Evolutionary conservation across 345 rosid genomes (phyloP).

Genomic region (Eucalyptus marginata): DNA sequence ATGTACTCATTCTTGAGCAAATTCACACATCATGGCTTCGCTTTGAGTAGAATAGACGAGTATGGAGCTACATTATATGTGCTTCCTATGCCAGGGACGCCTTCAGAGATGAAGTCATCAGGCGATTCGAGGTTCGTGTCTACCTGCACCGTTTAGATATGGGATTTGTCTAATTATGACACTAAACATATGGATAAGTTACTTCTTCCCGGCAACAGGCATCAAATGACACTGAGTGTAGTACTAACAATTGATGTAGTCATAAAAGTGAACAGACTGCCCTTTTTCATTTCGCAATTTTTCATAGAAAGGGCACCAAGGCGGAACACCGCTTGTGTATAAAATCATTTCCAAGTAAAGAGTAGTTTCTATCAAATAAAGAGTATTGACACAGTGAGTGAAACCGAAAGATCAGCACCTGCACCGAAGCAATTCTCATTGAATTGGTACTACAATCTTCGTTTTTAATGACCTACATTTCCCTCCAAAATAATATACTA

Average conservation of each 20-base stretch:
- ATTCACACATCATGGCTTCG: slow-evolving; percentile 16
- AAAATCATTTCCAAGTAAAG: background rate
- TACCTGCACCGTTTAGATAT: slow-evolving; percentile 26
- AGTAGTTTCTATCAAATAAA: background rate
- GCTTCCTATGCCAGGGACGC: slow-evolving; percentile 45
- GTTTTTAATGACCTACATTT: background rate
- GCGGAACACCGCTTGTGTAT: background rate
- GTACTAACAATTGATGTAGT: background rate
- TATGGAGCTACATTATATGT: slow-evolving; percentile 57
- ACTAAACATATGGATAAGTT: background rate
- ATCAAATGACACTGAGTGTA: background rate
- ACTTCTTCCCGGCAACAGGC: background rate
- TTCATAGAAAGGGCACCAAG: background rate
- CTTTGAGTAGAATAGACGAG: slow-evolving; percentile 65
- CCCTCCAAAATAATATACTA: background rate
- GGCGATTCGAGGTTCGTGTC: slow-evolving; percentile 78
- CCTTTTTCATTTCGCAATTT: background rate
- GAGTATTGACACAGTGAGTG: background rate
- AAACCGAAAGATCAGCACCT: background rate
- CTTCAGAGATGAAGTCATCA: slow-evolving; percentile 44
- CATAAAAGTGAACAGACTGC: background rate
- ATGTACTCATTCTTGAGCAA: background rate
- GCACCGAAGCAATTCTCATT: background rate
- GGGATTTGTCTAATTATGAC: background rate
- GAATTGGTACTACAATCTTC: background rate